These are phyloP conservation scores for Cicer judaicum DNA, from an alignment of 306 rosid species.

Conservation along the genomic window DNA sequence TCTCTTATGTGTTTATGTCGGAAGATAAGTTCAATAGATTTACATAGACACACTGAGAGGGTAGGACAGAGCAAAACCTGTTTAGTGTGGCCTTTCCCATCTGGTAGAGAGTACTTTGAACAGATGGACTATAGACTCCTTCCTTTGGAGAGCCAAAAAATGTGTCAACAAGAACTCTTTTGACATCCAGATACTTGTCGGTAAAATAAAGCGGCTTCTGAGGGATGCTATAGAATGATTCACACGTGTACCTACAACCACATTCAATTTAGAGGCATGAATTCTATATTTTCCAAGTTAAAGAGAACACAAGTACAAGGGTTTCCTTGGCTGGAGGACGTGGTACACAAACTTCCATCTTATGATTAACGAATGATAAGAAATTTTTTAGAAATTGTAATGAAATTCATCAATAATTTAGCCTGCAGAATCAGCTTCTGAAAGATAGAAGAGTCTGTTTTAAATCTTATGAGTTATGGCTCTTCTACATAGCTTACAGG, in stretches of 20 bases:
- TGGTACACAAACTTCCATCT: not conserved
- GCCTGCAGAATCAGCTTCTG: not conserved
- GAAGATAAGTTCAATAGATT: conserved; percentile 23
- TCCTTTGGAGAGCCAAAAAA: conserved; percentile 78
- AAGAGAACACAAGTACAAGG: conserved; percentile 26
- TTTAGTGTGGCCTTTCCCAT: conserved; percentile 79
- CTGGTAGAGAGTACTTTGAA: conserved; percentile 86
- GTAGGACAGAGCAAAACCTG: conserved; percentile 56
- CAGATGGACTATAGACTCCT: conserved; percentile 92
- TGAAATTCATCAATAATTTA: conserved; percentile 23
- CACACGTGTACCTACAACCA: conserved; percentile 75
- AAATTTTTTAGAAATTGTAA: conserved; percentile 2
- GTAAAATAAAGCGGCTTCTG: conserved; percentile 67
- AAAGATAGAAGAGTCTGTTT: conserved; percentile 8
- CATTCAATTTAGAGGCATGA: conserved; percentile 31
- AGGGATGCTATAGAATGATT: conserved; percentile 62
- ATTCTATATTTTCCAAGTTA: conserved; percentile 23
- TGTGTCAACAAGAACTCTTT: conserved; percentile 69
- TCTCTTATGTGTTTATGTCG: too few relatives aligned
- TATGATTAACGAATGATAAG: not conserved
- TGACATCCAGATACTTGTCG: conserved; percentile 66
- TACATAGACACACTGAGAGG: not conserved
- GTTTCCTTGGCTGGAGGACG: conserved; percentile 7
- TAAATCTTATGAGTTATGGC: conserved; percentile 8
- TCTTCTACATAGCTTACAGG: not conserved